Conservation (phyloP, 2,329 filamentous ascomycete species). For the Phaeosphaeriaceae sp. region DNA sequence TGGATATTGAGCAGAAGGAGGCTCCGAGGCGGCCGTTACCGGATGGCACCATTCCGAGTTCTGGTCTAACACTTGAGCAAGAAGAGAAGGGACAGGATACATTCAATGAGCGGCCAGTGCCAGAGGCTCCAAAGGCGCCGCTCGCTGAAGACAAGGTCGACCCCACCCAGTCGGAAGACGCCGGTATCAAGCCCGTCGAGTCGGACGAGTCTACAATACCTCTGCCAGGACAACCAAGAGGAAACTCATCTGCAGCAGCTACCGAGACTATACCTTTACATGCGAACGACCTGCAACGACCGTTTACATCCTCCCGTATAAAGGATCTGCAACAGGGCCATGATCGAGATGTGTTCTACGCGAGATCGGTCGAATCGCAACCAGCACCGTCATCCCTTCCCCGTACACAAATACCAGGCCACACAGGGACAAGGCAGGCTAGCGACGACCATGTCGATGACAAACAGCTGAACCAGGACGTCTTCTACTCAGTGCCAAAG, state of each 20-base stretch:
- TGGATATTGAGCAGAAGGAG: conserved; percentile 56
- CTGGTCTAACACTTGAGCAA: conserved; percentile 39
- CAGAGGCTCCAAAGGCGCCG: conserved; percentile 47
- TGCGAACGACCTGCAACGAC: conserved; percentile 54
- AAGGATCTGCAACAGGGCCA: conserved; percentile 46
- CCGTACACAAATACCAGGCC: conserved; percentile 62
- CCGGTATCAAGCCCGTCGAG: conserved; percentile 46
- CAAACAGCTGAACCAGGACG: conserved; percentile 61
- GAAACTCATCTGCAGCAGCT: conserved; percentile 51
- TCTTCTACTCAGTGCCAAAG: conserved; percentile 54
- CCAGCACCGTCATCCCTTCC: conserved; percentile 61
- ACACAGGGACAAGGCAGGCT: conserved; percentile 55
- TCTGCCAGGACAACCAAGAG: conserved; percentile 33
- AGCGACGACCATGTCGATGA: conserved; percentile 51
- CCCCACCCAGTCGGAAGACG: conserved; percentile 16
- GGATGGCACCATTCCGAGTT: conserved; percentile 59
- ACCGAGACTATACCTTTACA: conserved; percentile 64
- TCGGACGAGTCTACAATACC: conserved; percentile 54
- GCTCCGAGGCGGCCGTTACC: conserved; percentile 54
- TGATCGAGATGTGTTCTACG: conserved; percentile 65
- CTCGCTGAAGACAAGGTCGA: conserved; percentile 36
- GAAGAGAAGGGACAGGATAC: conserved; percentile 44
- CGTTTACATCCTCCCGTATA: conserved; percentile 24
- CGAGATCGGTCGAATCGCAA: conserved; percentile 56
- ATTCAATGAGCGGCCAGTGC: conserved; percentile 36